Evolutionary conservation across 306 rosid species (phyloP).

Genomic region (Fagus crenata): DNA sequence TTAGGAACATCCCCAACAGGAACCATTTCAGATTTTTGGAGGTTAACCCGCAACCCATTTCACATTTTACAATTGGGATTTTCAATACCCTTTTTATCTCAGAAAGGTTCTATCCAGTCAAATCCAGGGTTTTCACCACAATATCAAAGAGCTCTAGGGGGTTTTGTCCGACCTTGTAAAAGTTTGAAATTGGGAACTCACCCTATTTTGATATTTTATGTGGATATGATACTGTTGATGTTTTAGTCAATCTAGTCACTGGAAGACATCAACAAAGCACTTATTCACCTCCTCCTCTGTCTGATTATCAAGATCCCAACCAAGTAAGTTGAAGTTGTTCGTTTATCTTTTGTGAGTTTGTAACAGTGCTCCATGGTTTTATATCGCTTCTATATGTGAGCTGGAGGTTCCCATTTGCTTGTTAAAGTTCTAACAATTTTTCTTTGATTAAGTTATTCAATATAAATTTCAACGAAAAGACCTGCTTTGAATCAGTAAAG

Average conservation of each 20-base stretch:
- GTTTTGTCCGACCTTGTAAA: slow-evolving; percentile 7
- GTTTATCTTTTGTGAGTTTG: neutral
- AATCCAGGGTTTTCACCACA: slow-evolving; percentile 25
- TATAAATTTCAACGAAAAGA: neutral
- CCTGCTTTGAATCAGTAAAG: neutral
- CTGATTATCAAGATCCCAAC: slow-evolving; percentile 17
- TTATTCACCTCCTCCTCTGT: slow-evolving; percentile 19
- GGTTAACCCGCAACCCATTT: too few species aligned
- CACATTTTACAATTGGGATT: too few species aligned
- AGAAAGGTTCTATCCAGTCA: slow-evolving; percentile 24
- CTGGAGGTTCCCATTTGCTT: too few species aligned
- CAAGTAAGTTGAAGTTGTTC: slow-evolving; percentile 39
- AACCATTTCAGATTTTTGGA: too few species aligned
- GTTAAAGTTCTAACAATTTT: too few species aligned
- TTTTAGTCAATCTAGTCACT: slow-evolving; percentile 27
- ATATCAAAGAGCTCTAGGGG: slow-evolving; percentile 34
- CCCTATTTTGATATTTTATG: too few species aligned
- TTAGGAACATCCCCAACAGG: too few species aligned
- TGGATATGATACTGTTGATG: slow-evolving; percentile 14
- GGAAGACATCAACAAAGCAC: slow-evolving; percentile 14
- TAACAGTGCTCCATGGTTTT: too few species aligned
- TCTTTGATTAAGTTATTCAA: neutral
- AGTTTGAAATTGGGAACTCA: neutral
- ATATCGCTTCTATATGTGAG: too few species aligned
- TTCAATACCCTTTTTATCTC: neutral